These are phyloP conservation scores for Spizellomyces sp. DNA, from an alignment of 192 early-diverging fungal species.

Conservation along the genomic window DNA sequence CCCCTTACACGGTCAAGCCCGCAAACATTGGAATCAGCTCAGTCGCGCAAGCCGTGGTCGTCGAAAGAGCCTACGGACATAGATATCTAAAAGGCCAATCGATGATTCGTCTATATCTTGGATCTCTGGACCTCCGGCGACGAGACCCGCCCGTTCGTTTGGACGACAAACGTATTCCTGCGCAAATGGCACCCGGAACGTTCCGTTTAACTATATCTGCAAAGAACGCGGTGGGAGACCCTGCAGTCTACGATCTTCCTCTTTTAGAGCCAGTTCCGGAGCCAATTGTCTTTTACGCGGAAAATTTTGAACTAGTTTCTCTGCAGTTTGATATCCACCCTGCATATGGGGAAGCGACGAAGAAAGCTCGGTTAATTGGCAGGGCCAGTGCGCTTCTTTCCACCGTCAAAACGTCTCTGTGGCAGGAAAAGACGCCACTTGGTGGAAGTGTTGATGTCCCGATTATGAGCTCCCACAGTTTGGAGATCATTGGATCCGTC, in stretches of 20 bases:
- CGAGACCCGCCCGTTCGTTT: constrained; percentile 49
- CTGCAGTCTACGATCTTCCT: constrained; percentile 58
- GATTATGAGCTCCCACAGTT: constrained; percentile 46
- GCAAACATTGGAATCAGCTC: constrained; percentile 11
- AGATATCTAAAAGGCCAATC: constrained; percentile 61
- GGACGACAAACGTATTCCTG: constrained; percentile 28
- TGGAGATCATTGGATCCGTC: constrained; percentile 61
- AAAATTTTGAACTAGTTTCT: constrained; percentile 49
- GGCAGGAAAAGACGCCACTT: constrained; percentile 44
- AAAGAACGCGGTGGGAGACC: constrained; percentile 60
- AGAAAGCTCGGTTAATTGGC: constrained; percentile 47
- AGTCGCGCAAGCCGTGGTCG: constrained; percentile 35
- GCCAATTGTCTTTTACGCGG: constrained; percentile 58
- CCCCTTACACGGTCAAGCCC: constrained; percentile 17
- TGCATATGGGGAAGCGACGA: constrained; percentile 50
- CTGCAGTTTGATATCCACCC: constrained; percentile 62
- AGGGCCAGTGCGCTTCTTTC: constrained; percentile 59
- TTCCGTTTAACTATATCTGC: constrained; percentile 58
- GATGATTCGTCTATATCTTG: constrained; percentile 67
- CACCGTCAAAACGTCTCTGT: constrained; percentile 46
- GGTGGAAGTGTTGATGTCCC: constrained; percentile 63
- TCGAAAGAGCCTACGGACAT: constrained; percentile 62
- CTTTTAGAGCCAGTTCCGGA: constrained; percentile 52
- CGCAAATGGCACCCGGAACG: constrained; percentile 33
- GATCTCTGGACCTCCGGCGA: constrained; percentile 60